These are phyloP conservation scores for Ajuga chamaepitys DNA, from an alignment of 257 asterid species.

Conservation along the genomic window DNA sequence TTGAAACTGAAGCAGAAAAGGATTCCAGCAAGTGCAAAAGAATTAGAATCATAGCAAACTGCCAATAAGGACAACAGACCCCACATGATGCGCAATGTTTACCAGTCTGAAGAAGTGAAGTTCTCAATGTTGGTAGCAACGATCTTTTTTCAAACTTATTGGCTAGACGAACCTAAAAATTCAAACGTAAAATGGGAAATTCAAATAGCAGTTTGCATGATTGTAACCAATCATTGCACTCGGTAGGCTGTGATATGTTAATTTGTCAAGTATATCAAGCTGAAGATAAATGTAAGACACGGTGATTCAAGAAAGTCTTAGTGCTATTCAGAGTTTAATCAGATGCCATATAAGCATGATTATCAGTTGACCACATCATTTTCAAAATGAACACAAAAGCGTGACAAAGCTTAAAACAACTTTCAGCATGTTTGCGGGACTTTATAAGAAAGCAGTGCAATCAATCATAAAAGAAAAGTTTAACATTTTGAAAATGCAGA, in stretches of 20 bases:
- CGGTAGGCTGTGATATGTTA: not conserved
- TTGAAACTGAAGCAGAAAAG: not conserved
- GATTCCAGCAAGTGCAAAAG: not conserved
- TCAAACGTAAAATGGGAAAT: not conserved
- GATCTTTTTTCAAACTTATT: not conserved
- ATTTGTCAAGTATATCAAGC: not conserved
- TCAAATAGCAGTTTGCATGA: not conserved
- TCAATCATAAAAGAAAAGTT: not conserved
- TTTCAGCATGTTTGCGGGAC: not conserved
- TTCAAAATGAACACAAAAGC: not conserved
- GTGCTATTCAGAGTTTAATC: not conserved
- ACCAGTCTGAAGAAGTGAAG: too few relatives aligned
- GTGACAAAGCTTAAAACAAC: not conserved
- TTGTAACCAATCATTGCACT: not conserved
- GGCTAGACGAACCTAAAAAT: not conserved
- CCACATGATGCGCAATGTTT: not conserved
- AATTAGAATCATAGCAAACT: not conserved
- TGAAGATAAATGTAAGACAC: not conserved
- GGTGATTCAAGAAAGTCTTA: not conserved
- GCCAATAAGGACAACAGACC: not conserved
- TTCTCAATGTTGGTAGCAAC: too few relatives aligned
- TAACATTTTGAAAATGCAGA: not conserved
- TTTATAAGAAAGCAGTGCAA: not conserved
- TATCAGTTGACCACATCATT: not conserved
- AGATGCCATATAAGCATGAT: not conserved